Base-by-base conservation (phyloP, 495 filamentous ascomycete genomes). In the Neurospora hispaniola region DNA sequence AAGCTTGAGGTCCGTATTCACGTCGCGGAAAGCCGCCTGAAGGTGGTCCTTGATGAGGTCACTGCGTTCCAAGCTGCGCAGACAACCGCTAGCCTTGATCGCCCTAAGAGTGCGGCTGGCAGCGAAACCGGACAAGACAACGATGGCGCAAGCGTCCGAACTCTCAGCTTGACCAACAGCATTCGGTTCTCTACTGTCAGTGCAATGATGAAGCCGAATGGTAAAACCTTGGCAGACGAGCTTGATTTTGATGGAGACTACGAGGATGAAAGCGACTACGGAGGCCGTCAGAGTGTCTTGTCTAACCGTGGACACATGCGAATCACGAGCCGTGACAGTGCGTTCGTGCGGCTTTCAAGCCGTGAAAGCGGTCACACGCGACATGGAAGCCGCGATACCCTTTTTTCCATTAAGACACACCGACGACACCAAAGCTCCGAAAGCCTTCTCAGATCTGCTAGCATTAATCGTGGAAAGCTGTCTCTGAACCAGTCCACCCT, bases 221-320 rank as follows among this genome's bases (percentile, higher is more conserved):
- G 92, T 10, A 76, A 94, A 44, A 96, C 90, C 75, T 82, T 99
- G 48, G 96, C 96, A 10, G 93, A 98, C 75, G 96, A 99, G 84
- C 85, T 99, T 73, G 89, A 90, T 70, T 90, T 96, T 48, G 93
- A 93, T 72, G 92, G 92, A 68, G 92, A 92, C 70, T 90, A 91
- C 31, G 91, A 93, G 42, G 86, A 88, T 41, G 81, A 86, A 71
- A 87, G 82, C 62, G 85, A 86, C 70, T 81, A 84, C 41, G 87
- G 88, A 70, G 84, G 84, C 9, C 85, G 85, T 27, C 86, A 89
- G 66, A 88, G 86, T 71, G 82, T 85, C 11, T 73, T 87, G 31
- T 87, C 85, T 9, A 79, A 76, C 27, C 71, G 76, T 40, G 75
- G 74, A 3, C 83, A 83, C 74, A 77, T 77, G 66, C 83, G 86